These are phyloP conservation scores for Skeletonema grethae DNA, from an alignment of 108 stramenopile species.

Conservation along the genomic window DNA sequence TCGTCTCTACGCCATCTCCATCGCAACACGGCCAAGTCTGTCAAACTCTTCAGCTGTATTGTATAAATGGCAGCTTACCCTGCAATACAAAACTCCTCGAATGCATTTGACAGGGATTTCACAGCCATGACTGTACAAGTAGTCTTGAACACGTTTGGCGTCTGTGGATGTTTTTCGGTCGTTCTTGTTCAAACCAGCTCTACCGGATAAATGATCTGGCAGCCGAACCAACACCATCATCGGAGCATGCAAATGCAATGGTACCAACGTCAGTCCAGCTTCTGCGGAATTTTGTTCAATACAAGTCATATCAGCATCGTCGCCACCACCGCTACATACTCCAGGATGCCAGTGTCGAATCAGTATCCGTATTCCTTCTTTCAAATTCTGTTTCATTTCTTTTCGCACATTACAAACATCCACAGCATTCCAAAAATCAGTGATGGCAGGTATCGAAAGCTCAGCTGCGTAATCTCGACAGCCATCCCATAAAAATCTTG, in stretches of 20 bases:
- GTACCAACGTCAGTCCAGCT: slow-evolving; percentile 47
- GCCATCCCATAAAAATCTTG: slow-evolving; percentile 78
- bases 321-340: slow-evolving; percentile 18
- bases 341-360: slow-evolving; percentile 56
- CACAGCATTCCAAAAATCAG: slow-evolving; percentile 53
- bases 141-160: slow-evolving; percentile 72
- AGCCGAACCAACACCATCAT: slow-evolving; percentile 73
- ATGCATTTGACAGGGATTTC: slow-evolving; percentile 78
- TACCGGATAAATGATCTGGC: slow-evolving; percentile 36
- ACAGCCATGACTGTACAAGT: slow-evolving; percentile 50
- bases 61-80: slow-evolving; percentile 71
- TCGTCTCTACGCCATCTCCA: neutral
- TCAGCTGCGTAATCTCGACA: slow-evolving; percentile 72
- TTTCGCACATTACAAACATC: slow-evolving; percentile 19
- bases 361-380: slow-evolving; percentile 49
- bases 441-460: slow-evolving; percentile 57
- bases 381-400: slow-evolving; percentile 40
- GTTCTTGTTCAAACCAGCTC: neutral
- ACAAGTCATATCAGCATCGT: slow-evolving; percentile 5
- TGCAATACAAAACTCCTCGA: slow-evolving; percentile 57
- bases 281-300: slow-evolving; percentile 24
- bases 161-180: slow-evolving; percentile 57
- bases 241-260: slow-evolving; percentile 52
- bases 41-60: slow-evolving; percentile 65
- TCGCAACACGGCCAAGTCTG: slow-evolving; percentile 40